Evolutionary conservation across 805 yeast genomes (phyloP).

Genomic region (Metschnikowia lochheadii): DNA sequence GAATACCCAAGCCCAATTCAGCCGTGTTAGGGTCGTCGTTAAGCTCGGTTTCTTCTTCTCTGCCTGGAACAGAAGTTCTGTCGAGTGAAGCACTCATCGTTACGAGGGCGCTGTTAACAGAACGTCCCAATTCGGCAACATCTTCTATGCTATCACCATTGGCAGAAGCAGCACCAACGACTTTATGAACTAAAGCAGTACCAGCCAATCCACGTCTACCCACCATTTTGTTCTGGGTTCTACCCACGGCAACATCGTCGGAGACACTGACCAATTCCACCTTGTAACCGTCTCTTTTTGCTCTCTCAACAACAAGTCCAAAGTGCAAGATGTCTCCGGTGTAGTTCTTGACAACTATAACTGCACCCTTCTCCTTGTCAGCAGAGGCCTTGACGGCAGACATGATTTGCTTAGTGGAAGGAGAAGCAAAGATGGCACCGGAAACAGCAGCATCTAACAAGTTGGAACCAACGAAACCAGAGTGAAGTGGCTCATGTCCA

Average conservation of each 20-base stretch:
- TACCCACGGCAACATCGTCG: conserved; percentile 95
- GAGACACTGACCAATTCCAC: conserved; percentile 75
- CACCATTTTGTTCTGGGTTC: conserved; percentile 81
- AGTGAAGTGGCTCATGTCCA: conserved; percentile 94
- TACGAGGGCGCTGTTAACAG: conserved; percentile 62
- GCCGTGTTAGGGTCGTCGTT: conserved; percentile 56
- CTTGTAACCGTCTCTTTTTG: conserved; percentile 68
- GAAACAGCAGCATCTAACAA: conserved; percentile 82
- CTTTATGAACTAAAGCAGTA: conserved; percentile 80
- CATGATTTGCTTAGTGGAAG: conserved; percentile 83
- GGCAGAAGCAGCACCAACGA: conserved; percentile 68
- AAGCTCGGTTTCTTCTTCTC: conserved; percentile 41
- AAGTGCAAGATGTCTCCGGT: conserved; percentile 94
- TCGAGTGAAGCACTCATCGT: conserved; percentile 89
- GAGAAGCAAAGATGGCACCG: conserved; percentile 92
- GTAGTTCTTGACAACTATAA: conserved; percentile 83
- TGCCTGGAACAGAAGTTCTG: conserved; percentile 87
- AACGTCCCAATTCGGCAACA: conserved; percentile 55
- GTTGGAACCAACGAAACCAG: conserved; percentile 85
- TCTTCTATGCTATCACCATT: conserved; percentile 43
- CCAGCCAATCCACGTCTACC: conserved; percentile 96
- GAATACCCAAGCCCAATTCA: conserved; percentile 94
- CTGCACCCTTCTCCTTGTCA: conserved; percentile 54
- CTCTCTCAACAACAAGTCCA: conserved; percentile 87
- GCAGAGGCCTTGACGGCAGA: conserved; percentile 62